Conservation (phyloP, 2,329 filamentous ascomycete species). For the Sclerotinia spermophila region DNA sequence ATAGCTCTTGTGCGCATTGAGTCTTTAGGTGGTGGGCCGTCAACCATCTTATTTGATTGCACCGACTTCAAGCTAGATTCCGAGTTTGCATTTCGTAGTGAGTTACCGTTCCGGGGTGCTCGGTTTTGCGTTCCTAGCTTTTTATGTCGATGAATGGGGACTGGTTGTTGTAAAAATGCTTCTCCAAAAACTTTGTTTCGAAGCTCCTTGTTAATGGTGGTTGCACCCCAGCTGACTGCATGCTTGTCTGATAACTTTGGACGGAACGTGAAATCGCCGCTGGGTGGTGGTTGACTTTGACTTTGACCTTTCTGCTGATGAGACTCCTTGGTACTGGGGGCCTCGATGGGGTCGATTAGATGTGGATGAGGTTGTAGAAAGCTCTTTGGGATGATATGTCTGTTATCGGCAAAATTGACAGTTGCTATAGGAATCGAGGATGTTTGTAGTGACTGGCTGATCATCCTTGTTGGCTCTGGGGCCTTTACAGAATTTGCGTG, state of each 20-base stretch:
- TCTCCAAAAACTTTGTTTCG: constrained; percentile 72
- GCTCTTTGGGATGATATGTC: constrained; percentile 84
- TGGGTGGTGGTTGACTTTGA: constrained; percentile 25
- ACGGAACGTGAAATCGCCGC: constrained; percentile 30
- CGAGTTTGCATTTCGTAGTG: constrained; percentile 34
- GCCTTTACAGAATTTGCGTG: constrained; percentile 28
- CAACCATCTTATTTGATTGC: constrained; percentile 22
- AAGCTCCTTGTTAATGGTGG: constrained; percentile 80
- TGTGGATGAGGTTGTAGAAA: constrained; percentile 62
- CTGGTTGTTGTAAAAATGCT: constrained; percentile 79
- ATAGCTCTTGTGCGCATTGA: constrained; percentile 37
- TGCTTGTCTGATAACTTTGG: constrained; percentile 52
- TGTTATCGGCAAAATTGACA: constrained; percentile 90
- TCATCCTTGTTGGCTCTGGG: constrained; percentile 44
- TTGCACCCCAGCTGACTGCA: constrained; percentile 53
- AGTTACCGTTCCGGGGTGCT: constrained; percentile 51
- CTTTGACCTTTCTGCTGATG: constrained; percentile 33
- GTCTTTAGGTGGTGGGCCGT: constrained; percentile 43
- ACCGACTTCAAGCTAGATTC: constrained; percentile 35
- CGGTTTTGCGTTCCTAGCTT: constrained; percentile 61
- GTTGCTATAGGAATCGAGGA: constrained; percentile 68
- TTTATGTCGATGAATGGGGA: constrained; percentile 75
- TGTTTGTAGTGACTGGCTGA: constrained; percentile 73
- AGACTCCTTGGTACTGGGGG: constrained; percentile 28
- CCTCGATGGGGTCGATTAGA: constrained; percentile 33